A percentile compares a stretch with the other conserved stretches of the same genome.
Evolutionary conservation across 768 basidiomycete genomes (phyloP).

Genomic region (Amanita exitialis): DNA sequence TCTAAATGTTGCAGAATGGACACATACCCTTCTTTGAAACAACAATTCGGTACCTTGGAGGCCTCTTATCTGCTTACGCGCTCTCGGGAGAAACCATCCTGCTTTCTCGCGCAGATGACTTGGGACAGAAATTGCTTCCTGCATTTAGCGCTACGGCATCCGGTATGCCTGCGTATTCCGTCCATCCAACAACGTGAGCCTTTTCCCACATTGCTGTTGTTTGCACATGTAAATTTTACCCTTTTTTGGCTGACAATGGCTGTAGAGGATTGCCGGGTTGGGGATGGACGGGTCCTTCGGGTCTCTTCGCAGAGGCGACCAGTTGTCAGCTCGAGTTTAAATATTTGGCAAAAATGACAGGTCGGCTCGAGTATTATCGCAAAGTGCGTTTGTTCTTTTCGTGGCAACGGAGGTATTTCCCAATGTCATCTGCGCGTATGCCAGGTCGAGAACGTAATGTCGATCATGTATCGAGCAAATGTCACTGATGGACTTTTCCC

Average conservation of each 20-base stretch:
- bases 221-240: neutral
- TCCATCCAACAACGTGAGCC: constrained; percentile 43
- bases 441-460: constrained; percentile 27
- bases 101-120: constrained; percentile 54
- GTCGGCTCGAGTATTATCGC: constrained; percentile 40
- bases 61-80: constrained; percentile 69
- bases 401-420: neutral
- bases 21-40: constrained; percentile 62
- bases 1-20: constrained; percentile 11
- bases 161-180: constrained; percentile 54
- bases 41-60: constrained; percentile 68
- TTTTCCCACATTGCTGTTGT: neutral
- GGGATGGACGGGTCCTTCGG: constrained; percentile 20
- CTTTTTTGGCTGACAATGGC: neutral
- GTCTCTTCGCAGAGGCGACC: constrained; percentile 29
- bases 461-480: constrained; percentile 22
- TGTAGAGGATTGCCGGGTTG: constrained; percentile 20
- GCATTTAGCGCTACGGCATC: constrained; percentile 48
- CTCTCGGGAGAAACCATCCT: constrained; percentile 53
- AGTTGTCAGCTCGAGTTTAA: constrained; percentile 71
- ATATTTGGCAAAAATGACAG: constrained; percentile 61
- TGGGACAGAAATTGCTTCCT: constrained; percentile 52
- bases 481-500: constrained; percentile 24
- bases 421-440: neutral
- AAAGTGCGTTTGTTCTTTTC: constrained; percentile 12